These are phyloP conservation scores for Diplodia intermedia DNA, from an alignment of 2,329 filamentous ascomycete genomes.

Conservation along the genomic window DNA sequence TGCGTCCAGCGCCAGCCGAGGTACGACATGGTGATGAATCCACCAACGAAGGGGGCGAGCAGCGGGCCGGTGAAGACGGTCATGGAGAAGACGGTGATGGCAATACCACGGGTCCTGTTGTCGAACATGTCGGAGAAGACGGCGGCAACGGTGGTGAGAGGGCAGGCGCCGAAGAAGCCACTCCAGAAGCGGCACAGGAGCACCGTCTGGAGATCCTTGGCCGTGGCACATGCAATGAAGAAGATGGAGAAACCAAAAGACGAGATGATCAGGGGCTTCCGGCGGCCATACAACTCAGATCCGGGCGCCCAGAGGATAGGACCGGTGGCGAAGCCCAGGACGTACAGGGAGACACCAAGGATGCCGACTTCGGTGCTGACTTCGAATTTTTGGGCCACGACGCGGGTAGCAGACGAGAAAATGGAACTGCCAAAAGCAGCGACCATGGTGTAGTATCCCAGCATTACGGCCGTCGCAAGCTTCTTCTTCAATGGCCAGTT, in stretches of 20 bases:
- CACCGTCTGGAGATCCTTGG: slow-evolving; percentile 61
- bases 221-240: slow-evolving; percentile 56
- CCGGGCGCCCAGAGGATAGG: slow-evolving; percentile 57
- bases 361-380: slow-evolving; percentile 58
- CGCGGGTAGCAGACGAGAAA: slow-evolving; percentile 49
- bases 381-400: slow-evolving; percentile 48
- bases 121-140: slow-evolving; percentile 65
- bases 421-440: slow-evolving; percentile 68
- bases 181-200: slow-evolving; percentile 61
- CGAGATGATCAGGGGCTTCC: slow-evolving; percentile 57
- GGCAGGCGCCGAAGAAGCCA: slow-evolving; percentile 62
- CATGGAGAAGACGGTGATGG: slow-evolving; percentile 59
- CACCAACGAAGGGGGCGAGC: slow-evolving; percentile 62
- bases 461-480: slow-evolving; percentile 69
- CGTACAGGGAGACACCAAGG: slow-evolving; percentile 58
- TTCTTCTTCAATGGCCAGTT: slow-evolving; percentile 87
- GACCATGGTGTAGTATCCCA: slow-evolving; percentile 74
- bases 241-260: slow-evolving; percentile 61
- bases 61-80: slow-evolving; percentile 62
- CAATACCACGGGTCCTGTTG: slow-evolving; percentile 52
- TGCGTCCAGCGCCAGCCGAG: slow-evolving; percentile 64
- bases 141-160: slow-evolving; percentile 60
- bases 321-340: slow-evolving; percentile 59
- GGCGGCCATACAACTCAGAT: slow-evolving; percentile 59
- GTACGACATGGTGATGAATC: slow-evolving; percentile 59